Base-by-base conservation (phyloP, 306 rosid genomes). In the Sicyos edulis region DNA sequence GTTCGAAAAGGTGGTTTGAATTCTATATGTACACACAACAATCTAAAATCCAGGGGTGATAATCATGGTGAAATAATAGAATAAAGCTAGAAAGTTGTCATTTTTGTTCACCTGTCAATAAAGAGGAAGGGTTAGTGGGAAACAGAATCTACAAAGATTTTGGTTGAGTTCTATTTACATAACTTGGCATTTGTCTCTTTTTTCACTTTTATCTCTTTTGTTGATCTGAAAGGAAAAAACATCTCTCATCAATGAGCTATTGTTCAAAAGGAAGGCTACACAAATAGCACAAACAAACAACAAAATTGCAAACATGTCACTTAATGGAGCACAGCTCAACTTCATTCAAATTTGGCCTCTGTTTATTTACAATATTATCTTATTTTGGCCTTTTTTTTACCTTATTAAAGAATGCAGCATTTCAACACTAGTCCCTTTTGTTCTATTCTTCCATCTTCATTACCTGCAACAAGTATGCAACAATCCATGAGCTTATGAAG, bases 381-480 rank as follows among this genome's bases (percentile, higher is more conserved):
- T 68, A 49, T 49, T 68, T 65, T 68, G 17, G 14, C 29, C 21
- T 26, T 26, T 26, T 70, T 86, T 80, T 83, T 70, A 76, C 82
- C 88, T 26, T 26, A 26, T 67, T 82, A 92, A 79, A 88, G 15
- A 52, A 92, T 84, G 80, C 87, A 87, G 74, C 98, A 92, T 87
- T 80, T 92, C 85, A 92, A 78, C 83, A 88, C 98, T 76, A 88
- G 80, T 60, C 98, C 96, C 78, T 90, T 92, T 57, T 90, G 98
- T 78, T 90, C 98, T 54, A 81, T 77, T 82, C 91, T 83, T 73
- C 91, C 98, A 65, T 92, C 98, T 64, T 92, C 98, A 37, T 88
- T 85, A 17, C 98, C 98, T 92, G 80, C 72, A 68, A 26, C 55
- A 80, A 82, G 60, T 32, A 34, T 68, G 40, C 7, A 26, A 26